A percentile compares a stretch with the other conserved stretches of the same genome.
Conservation (phyloP, 1,284 basidiomycete species). For the Takashimella tepidaria region DNA sequence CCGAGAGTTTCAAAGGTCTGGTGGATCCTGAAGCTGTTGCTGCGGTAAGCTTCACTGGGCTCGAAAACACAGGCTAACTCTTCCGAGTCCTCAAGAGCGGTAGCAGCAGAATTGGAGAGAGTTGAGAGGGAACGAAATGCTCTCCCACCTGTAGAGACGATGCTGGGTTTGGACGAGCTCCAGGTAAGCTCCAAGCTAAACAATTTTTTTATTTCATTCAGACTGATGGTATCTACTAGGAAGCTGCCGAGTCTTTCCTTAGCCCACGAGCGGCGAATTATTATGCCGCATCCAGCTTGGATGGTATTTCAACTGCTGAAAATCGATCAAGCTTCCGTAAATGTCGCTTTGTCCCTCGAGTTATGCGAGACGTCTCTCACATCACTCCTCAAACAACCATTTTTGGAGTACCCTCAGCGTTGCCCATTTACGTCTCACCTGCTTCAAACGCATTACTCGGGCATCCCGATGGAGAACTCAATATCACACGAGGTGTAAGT, state of each 20-base stretch:
- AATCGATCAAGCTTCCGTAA: constrained; percentile 49
- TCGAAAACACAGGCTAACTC: too few species aligned
- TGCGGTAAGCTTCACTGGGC: not conserved
- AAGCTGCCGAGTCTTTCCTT: constrained; percentile 39
- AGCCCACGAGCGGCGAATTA: constrained; percentile 24
- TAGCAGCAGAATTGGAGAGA: constrained; percentile 19
- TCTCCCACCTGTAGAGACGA: constrained; percentile 60
- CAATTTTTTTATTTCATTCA: too few species aligned
- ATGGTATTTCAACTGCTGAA: constrained; percentile 49
- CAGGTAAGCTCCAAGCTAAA: too few species aligned
- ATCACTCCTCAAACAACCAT: constrained; percentile 35
- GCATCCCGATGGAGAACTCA: constrained; percentile 52
- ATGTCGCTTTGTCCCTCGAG: constrained; percentile 52
- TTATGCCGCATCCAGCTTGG: constrained; percentile 32
- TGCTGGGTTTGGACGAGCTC: constrained; percentile 64
- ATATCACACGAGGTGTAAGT: constrained; percentile 44
- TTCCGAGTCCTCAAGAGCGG: constrained; percentile 13
- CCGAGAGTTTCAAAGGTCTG: constrained; percentile 64
- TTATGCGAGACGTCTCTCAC: constrained; percentile 41
- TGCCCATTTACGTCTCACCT: constrained; percentile 50
- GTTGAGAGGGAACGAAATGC: constrained; percentile 16
- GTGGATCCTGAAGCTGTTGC: constrained; percentile 50
- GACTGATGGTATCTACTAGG: constrained; percentile 62
- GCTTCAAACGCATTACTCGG: constrained; percentile 50
- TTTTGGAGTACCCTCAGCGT: constrained; percentile 31